phyloP scores from a whole-genome alignment of 2,329 filamentous ascomycete species.

The Aspergillus glaucus region DNA sequence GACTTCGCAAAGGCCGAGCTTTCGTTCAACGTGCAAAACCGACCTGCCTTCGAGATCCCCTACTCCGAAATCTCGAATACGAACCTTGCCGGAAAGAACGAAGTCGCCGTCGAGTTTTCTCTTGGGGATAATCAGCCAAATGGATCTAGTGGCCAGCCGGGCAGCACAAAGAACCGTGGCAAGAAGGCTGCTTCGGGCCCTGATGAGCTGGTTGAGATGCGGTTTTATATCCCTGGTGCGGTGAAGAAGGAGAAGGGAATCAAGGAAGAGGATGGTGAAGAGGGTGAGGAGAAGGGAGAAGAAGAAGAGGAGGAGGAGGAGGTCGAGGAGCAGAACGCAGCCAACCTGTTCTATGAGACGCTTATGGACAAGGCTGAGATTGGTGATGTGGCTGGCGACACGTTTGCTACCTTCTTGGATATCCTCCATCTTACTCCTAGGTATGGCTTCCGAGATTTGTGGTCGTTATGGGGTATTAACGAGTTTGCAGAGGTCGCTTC shows the following conservation, averaged over 20 bases:
- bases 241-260: conserved; percentile 64
- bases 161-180: conserved; percentile 64
- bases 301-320: conserved; percentile 69
- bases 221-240: conserved; percentile 94
- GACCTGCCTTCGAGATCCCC: conserved; percentile 91
- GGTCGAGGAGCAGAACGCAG: conserved; percentile 83
- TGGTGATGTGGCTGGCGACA: conserved; percentile 96
- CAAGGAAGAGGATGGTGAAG: conserved; percentile 55
- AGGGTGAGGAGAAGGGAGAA: conserved; percentile 54
- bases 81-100: conserved; percentile 93
- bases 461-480: conserved; percentile 8
- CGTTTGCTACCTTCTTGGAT: conserved; percentile 94
- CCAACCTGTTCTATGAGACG: conserved; percentile 95
- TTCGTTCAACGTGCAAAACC: conserved; percentile 93
- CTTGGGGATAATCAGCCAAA: conserved; percentile 67
- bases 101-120: conserved; percentile 92
- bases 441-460: conserved; percentile 40
- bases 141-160: conserved; percentile 66
- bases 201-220: conserved; percentile 96
- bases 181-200: conserved; percentile 83
- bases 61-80: conserved; percentile 98
- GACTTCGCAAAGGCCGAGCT: conserved; percentile 95
- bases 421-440: conserved; percentile 93
- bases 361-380: conserved; percentile 98
- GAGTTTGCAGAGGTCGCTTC: conserved; percentile 74